Conservation (phyloP, 371 early-diverging fungal genomes). For the Chytridiales sp. region DNA sequence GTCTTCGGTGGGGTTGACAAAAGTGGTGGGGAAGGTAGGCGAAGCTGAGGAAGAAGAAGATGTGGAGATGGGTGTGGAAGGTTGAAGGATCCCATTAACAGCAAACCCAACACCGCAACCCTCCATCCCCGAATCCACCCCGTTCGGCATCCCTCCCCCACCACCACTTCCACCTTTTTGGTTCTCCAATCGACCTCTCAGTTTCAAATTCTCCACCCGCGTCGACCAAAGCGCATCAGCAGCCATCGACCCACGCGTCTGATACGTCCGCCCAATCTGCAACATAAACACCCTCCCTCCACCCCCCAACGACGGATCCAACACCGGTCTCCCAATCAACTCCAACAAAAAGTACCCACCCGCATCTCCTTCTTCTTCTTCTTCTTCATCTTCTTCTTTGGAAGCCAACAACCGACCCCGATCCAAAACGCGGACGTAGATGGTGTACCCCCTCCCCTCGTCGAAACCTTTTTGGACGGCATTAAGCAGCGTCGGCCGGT, state of each 20-base stretch:
- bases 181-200: constrained; percentile 9
- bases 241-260: neutral
- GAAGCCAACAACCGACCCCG: neutral
- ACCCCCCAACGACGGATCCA: neutral
- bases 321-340: constrained; percentile 7
- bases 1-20: no score
- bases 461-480: constrained; percentile 7
- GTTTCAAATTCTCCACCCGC: constrained; percentile 9
- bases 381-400: neutral
- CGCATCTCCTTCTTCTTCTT: neutral
- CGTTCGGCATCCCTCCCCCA: neutral
- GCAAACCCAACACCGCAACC: no score
- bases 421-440: constrained; percentile 12
- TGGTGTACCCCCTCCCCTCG: constrained; percentile 12
- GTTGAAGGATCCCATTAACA: no score
- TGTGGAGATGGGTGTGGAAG: no score
- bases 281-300: constrained; percentile 10
- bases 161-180: neutral
- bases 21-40: no score
- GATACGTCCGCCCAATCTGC: constrained; percentile 9
- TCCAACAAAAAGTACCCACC: neutral
- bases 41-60: no score
- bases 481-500: neutral
- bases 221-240: neutral
- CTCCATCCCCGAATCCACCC: neutral